Conservation (phyloP, 2,329 filamentous ascomycete species). For the Microdochium paspali region DNA sequence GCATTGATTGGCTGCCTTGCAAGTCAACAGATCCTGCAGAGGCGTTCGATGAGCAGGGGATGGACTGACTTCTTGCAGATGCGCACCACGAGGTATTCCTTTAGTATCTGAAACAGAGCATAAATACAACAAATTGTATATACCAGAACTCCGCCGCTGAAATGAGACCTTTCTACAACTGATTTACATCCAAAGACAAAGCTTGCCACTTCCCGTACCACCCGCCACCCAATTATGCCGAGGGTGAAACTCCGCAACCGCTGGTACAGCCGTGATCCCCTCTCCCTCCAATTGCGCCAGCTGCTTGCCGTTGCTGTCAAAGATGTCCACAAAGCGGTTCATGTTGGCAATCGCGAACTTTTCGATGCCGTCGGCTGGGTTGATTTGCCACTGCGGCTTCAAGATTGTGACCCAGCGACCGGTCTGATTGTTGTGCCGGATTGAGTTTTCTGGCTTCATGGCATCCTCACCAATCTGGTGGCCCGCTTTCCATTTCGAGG, state of each 20-base stretch:
- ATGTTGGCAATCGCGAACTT: slow-evolving; percentile 94
- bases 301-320: slow-evolving; percentile 72
- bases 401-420: slow-evolving; percentile 82
- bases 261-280: slow-evolving; percentile 87
- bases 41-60: too few relatives aligned
- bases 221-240: slow-evolving; percentile 85
- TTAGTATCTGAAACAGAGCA: too few relatives aligned
- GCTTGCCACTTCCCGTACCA: slow-evolving; percentile 83
- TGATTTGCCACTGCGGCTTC: slow-evolving; percentile 81
- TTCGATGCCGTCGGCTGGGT: slow-evolving; percentile 68
- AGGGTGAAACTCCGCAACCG: slow-evolving; percentile 85
- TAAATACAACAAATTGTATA: too few relatives aligned
- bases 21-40: too few relatives aligned
- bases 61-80: too few relatives aligned
- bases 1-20: too few relatives aligned
- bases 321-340: slow-evolving; percentile 95
- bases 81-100: too few relatives aligned
- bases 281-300: slow-evolving; percentile 82
- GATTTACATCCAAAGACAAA: slow-evolving; percentile 78
- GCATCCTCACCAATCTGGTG: slow-evolving; percentile 47
- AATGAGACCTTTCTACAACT: not conserved
- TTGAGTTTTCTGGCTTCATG: slow-evolving; percentile 59
- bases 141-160: not conserved
- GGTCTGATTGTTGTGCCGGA: slow-evolving; percentile 91
- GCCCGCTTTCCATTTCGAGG: slow-evolving; percentile 48